These are phyloP conservation scores for Linnemannia zychae DNA, from an alignment of 192 early-diverging fungal species.

Conservation along the genomic window DNA sequence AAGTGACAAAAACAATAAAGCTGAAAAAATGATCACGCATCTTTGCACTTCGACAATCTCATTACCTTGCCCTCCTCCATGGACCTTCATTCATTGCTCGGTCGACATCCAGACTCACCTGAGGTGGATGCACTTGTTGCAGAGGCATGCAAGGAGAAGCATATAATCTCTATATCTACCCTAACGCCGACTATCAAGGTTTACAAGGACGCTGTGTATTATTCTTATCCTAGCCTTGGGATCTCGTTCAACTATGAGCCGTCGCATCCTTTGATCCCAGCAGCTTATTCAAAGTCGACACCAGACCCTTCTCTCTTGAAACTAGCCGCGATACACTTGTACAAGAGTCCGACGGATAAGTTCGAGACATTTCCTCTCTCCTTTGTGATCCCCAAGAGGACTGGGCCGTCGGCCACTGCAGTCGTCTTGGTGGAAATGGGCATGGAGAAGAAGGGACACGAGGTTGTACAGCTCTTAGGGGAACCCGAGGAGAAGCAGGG, in stretches of 20 bases:
- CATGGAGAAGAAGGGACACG: conserved; percentile 48
- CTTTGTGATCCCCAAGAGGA: conserved; percentile 16
- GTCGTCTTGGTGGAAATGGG: conserved; percentile 9
- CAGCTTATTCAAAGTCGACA: not conserved
- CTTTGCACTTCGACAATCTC: too few species aligned
- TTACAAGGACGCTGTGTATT: conserved; percentile 58
- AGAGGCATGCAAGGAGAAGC: not conserved
- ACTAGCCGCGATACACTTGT: conserved; percentile 61
- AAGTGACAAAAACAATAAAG: too few species aligned
- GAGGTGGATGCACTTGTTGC: not conserved
- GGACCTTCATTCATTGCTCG: conserved; percentile 36
- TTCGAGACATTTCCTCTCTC: conserved; percentile 53
- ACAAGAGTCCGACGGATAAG: conserved; percentile 56
- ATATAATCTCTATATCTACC: not conserved
- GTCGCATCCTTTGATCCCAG: conserved; percentile 12
- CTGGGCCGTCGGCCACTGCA: not conserved
- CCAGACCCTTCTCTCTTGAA: conserved; percentile 15
- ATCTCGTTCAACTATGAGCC: conserved; percentile 61
- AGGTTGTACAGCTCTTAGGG: conserved; percentile 56
- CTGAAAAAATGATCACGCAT: too few species aligned
- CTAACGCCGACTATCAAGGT: conserved; percentile 41
- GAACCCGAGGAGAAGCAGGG: conserved; percentile 64
- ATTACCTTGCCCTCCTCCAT: conserved; percentile 7
- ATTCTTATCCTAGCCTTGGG: conserved; percentile 55
- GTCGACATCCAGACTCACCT: conserved; percentile 13